These are phyloP conservation scores for Sugiyamaella xylanicola DNA, from an alignment of 1,139 yeast genomes.

Conservation along the genomic window DNA sequence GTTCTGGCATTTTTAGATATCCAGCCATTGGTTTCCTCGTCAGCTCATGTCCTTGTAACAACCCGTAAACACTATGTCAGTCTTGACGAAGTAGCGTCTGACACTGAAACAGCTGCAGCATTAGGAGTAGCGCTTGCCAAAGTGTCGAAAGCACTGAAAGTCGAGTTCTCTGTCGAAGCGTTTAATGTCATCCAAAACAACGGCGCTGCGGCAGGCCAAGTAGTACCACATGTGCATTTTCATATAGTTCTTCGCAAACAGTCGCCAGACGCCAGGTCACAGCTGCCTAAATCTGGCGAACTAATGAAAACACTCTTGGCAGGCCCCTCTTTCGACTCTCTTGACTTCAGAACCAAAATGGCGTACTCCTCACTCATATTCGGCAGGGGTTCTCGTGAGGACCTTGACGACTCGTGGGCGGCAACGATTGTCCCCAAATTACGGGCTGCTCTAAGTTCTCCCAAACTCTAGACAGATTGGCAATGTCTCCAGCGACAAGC, in stretches of 20 bases:
- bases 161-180: constrained; percentile 63
- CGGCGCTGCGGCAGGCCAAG: constrained; percentile 85
- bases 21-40: constrained; percentile 62
- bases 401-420: constrained; percentile 36
- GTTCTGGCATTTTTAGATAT: constrained; percentile 69
- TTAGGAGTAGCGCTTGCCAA: constrained; percentile 70
- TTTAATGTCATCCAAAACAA: constrained; percentile 85
- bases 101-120: constrained; percentile 62
- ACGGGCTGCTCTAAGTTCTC: not conserved
- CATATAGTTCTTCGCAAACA: constrained; percentile 48
- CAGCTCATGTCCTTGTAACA: constrained; percentile 77
- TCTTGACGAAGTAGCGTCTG: constrained; percentile 78
- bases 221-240: constrained; percentile 88
- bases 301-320: constrained; percentile 7
- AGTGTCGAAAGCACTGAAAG: constrained; percentile 56
- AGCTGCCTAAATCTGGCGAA: not conserved
- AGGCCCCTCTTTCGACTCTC: constrained; percentile 8
- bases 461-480: not conserved
- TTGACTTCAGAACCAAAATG: constrained; percentile 24
- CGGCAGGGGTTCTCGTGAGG: constrained; percentile 39
- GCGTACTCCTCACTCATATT: constrained; percentile 35
- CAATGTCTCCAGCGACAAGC: not conserved
- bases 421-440: constrained; percentile 26
- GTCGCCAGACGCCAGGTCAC: constrained; percentile 3
- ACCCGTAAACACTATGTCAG: constrained; percentile 84